A percentile compares a stretch with the other conserved stretches of the same genome.
Conservation (phyloP, 176 grass and related monocot genomes). For the Oryza australiensis region DNA sequence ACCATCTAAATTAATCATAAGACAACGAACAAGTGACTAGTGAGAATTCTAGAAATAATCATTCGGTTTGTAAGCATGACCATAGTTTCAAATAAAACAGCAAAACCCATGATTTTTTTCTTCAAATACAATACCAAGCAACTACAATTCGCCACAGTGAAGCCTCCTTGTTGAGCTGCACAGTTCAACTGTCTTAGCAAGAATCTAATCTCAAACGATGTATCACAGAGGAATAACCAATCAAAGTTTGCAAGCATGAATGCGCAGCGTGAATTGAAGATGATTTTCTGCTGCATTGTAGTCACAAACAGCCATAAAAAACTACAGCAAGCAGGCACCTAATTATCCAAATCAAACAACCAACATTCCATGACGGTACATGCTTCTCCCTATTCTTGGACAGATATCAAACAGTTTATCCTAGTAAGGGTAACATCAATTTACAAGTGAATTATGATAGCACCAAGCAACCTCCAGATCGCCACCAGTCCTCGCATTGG, state of each 20-base stretch:
- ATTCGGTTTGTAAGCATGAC: neutral
- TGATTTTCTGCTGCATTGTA: neutral
- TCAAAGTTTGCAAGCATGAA: neutral
- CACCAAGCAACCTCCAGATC: slow-evolving; percentile 33
- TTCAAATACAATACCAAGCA: neutral
- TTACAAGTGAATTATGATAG: slow-evolving; percentile 22
- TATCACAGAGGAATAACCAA: neutral
- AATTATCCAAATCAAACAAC: slow-evolving; percentile 12
- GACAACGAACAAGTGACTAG: slow-evolving; percentile 7
- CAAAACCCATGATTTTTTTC: neutral
- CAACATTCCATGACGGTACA: neutral
- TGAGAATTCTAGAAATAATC: neutral
- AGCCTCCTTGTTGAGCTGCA: neutral
- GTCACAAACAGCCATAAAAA: neutral
- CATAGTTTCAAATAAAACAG: neutral
- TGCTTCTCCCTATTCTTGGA: neutral
- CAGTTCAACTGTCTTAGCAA: neutral
- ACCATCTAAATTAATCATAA: slow-evolving; percentile 2
- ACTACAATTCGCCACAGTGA: neutral
- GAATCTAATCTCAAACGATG: neutral
- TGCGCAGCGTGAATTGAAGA: neutral
- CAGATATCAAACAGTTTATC: slow-evolving; percentile 1
- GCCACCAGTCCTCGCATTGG: slow-evolving; percentile 31
- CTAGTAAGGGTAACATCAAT: neutral
- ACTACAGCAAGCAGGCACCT: neutral